Evolutionary conservation across 768 basidiomycete species (phyloP).

Genomic region (Suillus sp.): DNA sequence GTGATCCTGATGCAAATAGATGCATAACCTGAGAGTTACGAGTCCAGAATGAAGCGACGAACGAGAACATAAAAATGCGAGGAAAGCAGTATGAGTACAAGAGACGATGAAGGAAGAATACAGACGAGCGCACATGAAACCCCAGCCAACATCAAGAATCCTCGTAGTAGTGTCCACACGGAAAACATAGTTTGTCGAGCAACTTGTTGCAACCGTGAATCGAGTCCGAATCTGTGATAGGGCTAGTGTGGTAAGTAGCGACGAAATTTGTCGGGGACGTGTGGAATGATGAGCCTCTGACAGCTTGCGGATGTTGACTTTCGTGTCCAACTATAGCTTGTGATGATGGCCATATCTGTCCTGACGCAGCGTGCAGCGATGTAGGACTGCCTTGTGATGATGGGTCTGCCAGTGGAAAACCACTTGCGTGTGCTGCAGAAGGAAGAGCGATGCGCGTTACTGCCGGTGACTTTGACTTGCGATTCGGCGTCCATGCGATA

Average conservation of each 20-base stretch:
- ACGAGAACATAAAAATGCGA: not conserved
- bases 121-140: not conserved
- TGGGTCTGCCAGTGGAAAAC: not conserved
- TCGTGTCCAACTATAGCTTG: no score
- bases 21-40: not conserved
- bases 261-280: not conserved
- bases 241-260: not conserved
- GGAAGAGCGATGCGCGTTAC: not conserved
- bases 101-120: not conserved
- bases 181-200: not conserved
- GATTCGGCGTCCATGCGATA: not conserved
- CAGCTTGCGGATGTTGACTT: no score
- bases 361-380: not conserved
- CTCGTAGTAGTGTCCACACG: not conserved
- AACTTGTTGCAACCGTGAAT: not conserved
- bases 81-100: not conserved
- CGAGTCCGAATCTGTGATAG: not conserved
- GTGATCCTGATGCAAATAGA: not conserved
- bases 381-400: not conserved
- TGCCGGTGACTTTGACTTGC: not conserved
- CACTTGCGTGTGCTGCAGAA: not conserved
- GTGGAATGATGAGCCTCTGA: no score
- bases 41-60: not conserved
- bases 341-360: not conserved
- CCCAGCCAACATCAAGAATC: not conserved